Percentiles rank a stretch among this genome's conserved stretches.
Evolutionary conservation across 768 basidiomycete genomes (phyloP).

Genomic region (Boletus rex-veris): DNA sequence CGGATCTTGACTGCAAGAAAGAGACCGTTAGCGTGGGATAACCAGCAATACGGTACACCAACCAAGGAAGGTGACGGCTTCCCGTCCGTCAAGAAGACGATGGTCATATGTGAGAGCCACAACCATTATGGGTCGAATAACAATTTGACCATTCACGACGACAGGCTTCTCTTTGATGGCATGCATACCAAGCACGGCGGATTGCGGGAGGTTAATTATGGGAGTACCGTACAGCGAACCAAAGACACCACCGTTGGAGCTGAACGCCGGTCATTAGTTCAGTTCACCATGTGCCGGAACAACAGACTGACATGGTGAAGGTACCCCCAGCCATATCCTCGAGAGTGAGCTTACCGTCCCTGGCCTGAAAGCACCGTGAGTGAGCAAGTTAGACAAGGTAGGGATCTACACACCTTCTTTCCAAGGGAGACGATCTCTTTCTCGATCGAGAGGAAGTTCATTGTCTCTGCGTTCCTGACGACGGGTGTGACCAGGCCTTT

Average conservation of each 20-base stretch:
- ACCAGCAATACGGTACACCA: neutral
- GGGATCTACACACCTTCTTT: conserved; percentile 60
- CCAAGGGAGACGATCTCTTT: conserved; percentile 87
- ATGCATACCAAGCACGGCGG: conserved; percentile 97
- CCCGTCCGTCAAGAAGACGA: conserved; percentile 90
- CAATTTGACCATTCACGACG: conserved; percentile 92
- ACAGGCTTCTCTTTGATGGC: conserved; percentile 87
- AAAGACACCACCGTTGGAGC: conserved; percentile 98
- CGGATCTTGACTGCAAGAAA: conserved; percentile 71
- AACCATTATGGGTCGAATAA: conserved; percentile 96
- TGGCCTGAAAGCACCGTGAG: conserved; percentile 47
- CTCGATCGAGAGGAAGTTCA: conserved; percentile 91
- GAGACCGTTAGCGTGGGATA: neutral
- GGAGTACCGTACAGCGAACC: conserved; percentile 97
- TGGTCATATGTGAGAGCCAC: conserved; percentile 95
- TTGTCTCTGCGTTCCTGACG: conserved; percentile 81
- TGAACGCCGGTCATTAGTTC: conserved; percentile 28
- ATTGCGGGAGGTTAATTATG: conserved; percentile 95
- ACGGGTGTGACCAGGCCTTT: conserved; percentile 98
- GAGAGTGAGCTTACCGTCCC: conserved; percentile 89
- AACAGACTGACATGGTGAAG: conserved; percentile 85
- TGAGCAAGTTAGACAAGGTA: conserved; percentile 1
- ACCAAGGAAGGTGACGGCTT: conserved; percentile 97
- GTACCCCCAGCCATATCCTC: conserved; percentile 98
- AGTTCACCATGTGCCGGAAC: neutral